Conservation (phyloP, 345 rosid genomes). For the Citrus medica region DNA sequence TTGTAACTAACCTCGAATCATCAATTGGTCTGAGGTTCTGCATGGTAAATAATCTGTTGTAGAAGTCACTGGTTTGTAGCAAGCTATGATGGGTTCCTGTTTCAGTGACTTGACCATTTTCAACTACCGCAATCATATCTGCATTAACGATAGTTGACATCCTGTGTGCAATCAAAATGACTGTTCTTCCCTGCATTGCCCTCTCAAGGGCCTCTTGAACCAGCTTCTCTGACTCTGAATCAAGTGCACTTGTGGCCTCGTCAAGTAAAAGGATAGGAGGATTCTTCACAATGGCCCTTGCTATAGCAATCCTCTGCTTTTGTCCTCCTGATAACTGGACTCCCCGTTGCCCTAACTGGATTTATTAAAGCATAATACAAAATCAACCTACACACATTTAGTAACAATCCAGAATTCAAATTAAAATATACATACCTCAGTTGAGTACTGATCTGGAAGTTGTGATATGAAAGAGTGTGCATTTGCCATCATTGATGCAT, state of each 20-base stretch:
- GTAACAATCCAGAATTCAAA: not conserved
- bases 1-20: constrained; percentile 37
- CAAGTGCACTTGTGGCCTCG: constrained; percentile 76
- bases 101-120: constrained; percentile 53
- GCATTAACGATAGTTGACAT: constrained; percentile 58
- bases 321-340: constrained; percentile 71
- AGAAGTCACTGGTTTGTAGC: constrained; percentile 41
- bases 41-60: constrained; percentile 36
- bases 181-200: constrained; percentile 58
- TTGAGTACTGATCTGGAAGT: constrained; percentile 50
- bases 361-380: not conserved
- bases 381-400: not conserved
- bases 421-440: constrained; percentile 30
- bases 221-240: constrained; percentile 55
- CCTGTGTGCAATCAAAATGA: constrained; percentile 58
- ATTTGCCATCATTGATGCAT: constrained; percentile 55
- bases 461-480: constrained; percentile 49
- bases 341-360: constrained; percentile 64
- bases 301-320: constrained; percentile 66
- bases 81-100: constrained; percentile 57
- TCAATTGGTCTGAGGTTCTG: constrained; percentile 35
- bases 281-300: constrained; percentile 60
- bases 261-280: constrained; percentile 67
- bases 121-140: constrained; percentile 50
- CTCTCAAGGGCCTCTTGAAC: constrained; percentile 64